These are phyloP conservation scores for Cutaneotrichosporon cyanovorans DNA, from an alignment of 1,284 basidiomycete genomes.

Conservation along the genomic window DNA sequence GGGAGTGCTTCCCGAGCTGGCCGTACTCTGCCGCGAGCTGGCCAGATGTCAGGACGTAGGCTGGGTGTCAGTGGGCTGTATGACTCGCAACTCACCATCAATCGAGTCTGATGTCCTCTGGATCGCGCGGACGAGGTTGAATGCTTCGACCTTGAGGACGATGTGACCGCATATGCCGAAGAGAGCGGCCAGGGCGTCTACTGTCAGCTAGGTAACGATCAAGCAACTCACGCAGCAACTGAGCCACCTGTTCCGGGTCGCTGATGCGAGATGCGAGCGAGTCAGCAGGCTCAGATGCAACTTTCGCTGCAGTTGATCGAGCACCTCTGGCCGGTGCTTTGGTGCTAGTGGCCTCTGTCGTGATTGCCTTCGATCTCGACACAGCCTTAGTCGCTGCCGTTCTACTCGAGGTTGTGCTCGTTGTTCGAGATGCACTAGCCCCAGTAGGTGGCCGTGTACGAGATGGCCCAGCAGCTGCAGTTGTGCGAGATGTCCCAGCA, in stretches of 20 bases:
- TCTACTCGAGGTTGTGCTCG: too few species aligned
- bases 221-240: conserved; percentile 29
- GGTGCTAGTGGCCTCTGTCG: too few species aligned
- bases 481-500: too few species aligned
- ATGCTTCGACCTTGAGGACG: conserved; percentile 48
- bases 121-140: conserved; percentile 52
- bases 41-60: conserved; percentile 58
- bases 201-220: not conserved
- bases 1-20: conserved; percentile 62
- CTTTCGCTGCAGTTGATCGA: too few species aligned
- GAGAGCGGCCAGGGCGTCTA: conserved; percentile 59
- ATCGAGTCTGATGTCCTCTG: conserved; percentile 51
- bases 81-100: conserved; percentile 18
- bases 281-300: too few species aligned
- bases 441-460: too few species aligned
- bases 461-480: too few species aligned
- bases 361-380: too few species aligned
- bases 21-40: conserved; percentile 70
- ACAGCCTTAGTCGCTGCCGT: too few species aligned
- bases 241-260: conserved; percentile 50
- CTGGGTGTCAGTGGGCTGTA: conserved; percentile 43
- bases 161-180: conserved; percentile 57
- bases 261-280: conserved; percentile 36
- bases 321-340: too few species aligned
- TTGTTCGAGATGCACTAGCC: too few species aligned